phyloP scores from a whole-genome alignment of 192 early-diverging fungal species.

The Entomortierella parvispora region DNA sequence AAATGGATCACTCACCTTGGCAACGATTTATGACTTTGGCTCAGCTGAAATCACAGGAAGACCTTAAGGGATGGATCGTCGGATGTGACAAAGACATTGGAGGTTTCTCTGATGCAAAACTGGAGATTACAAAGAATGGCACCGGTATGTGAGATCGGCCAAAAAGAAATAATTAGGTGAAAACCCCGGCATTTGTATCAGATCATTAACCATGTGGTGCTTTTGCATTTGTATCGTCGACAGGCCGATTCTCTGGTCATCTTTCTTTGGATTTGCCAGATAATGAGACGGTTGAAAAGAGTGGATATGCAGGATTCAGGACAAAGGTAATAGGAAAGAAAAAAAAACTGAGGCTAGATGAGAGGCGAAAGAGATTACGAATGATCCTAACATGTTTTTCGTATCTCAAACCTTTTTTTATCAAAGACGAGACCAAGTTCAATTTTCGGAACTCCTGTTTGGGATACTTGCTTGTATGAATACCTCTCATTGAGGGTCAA shows the following conservation, averaged over 20 bases:
- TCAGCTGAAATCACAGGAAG: conserved; percentile 67
- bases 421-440: conserved; percentile 67
- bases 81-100: conserved; percentile 95
- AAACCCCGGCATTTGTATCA: not conserved
- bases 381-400: no score
- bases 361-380: no score
- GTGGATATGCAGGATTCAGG: conserved; percentile 93
- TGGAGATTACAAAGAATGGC: conserved; percentile 58
- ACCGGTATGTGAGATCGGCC: conserved; percentile 12
- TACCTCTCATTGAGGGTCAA: conserved; percentile 84
- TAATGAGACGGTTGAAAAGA: conserved; percentile 70
- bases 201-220: not conserved
- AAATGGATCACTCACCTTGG: conserved; percentile 65
- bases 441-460: conserved; percentile 79
- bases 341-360: no score
- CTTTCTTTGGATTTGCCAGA: conserved; percentile 83
- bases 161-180: not conserved
- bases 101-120: conserved; percentile 50
- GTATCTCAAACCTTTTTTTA: conserved; percentile 8
- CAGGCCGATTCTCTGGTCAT: conserved; percentile 82
- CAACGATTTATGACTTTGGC: conserved; percentile 77
- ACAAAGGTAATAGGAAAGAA: conserved; percentile 65
- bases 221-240: not conserved
- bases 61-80: conserved; percentile 79
- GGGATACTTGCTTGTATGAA: conserved; percentile 87